Base-by-base conservation (phyloP, 2,329 filamentous ascomycete species). In the Paraphaeosphaeria sporulosa region DNA sequence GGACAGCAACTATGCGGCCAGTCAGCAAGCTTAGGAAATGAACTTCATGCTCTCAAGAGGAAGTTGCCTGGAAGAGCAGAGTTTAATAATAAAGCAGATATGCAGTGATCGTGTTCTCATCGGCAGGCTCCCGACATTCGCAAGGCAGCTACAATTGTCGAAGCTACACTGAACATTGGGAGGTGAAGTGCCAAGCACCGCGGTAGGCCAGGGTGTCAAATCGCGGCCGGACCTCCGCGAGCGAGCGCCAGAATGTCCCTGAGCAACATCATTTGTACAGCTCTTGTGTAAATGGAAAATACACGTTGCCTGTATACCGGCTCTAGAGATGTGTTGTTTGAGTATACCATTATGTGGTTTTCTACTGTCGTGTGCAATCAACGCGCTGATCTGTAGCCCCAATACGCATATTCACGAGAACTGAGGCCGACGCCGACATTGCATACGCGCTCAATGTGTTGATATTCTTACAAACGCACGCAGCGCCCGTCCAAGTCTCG, bases 11-110 rank as follows among this genome's bases (percentile, higher is more conserved):
- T 71, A 68, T 66, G 65, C 65, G 63, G 63, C 65, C 64, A 64
- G 67, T 74, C 65, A 72, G 63, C 63, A 64, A 64, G 55, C 52
- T 62, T 50, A 58, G 53, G 60, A 64, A 58, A 65, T 47, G 60
- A 70, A 65, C 64, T 62, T 69, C 73, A 75, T 75, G 63, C 62
- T 71, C 63, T 57, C 55, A 52, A 47, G 32, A 63, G 59, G 64
- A 55, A 56, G 52, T 53, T 66, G 65, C 63, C 61, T 68, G 57
- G 15, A 30, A 30, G 40, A 58, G 51, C 46, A 61, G 55, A 42
- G 34, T 44, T 44, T 60, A 57, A 59, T 9, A 58, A 57, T 42
- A 36, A 32, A 46, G 59, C 43, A 19, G 59, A 43, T 13, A 52
- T 55, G 50, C 60, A 47, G 58, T 42, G 55, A 60, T 32, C 52